Evolutionary conservation across 2,329 filamentous ascomycete genomes (phyloP), one percentile per base, ranked within the genome.

Genomic region (Blastomyces gilchristii): DNA sequence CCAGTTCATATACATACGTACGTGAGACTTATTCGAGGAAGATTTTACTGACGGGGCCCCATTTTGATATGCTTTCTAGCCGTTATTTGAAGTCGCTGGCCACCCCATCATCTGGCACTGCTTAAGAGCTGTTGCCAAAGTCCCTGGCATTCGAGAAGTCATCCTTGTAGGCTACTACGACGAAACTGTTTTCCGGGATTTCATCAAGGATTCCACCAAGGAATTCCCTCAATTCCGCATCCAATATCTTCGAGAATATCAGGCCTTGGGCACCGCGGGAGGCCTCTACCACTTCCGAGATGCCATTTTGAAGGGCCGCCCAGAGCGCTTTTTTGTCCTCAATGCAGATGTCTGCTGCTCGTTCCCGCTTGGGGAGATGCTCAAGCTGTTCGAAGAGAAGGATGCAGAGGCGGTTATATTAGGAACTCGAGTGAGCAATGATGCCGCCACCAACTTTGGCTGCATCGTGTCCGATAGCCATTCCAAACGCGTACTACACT

Each of bases 131-230:
- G 85, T 97, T 72, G 87, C 90, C 68, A 95, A 92, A 76, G 90
- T 97, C 65, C 88, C 90, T 71, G 88, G 90, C 72, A 90, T 99
- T 77, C 90, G 91, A 74, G 94, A 99, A 79, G 93, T 99, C 71
- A 92, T 94, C 81, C 87, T 99, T 73, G 95, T 99, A 73, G 94
- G 94, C 73, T 99, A 99, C 85, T 99, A 97, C 78, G 94, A 99
- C 75, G 94, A 97, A 80, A 84, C 86, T 54, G 90, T 97, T 71
- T 97, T 97, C 84, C 89, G 91, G 72, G 92, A 97, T 79, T 97
- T 97, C 80, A 96, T 97, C 82, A 96, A 96, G 79, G 89, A 96
- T 74, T 86, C 91, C 65, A 82, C 86, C 65, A 85, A 85, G 75
- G 88, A 90, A 74, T 96, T 96, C 80, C 91, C 92, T 62, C 85